Evolutionary conservation across 352 stramenopile species (phyloP).

Genomic region (Pythium vanterpoolii): DNA sequence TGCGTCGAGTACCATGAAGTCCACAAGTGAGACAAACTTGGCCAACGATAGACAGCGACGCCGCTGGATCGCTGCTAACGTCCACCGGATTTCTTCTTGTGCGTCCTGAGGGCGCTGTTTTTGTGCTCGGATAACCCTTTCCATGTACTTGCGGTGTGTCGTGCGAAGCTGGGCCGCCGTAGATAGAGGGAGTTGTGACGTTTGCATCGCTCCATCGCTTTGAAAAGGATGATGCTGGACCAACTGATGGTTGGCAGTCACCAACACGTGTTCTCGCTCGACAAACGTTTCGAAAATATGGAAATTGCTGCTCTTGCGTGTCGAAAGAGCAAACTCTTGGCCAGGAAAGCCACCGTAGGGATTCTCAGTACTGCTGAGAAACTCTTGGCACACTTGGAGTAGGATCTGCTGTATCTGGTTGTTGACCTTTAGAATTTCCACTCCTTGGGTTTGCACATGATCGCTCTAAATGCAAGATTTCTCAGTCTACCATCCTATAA

Average conservation of each 20-base stretch:
- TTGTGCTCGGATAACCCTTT: slow-evolving; percentile 19
- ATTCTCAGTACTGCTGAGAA: slow-evolving; percentile 34
- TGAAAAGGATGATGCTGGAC: slow-evolving; percentile 55
- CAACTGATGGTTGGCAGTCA: slow-evolving; percentile 47
- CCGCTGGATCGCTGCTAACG: slow-evolving; percentile 57
- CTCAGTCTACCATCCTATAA: not conserved
- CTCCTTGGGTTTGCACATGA: slow-evolving; percentile 12
- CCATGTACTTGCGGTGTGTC: slow-evolving; percentile 22
- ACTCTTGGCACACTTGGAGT: slow-evolving; percentile 31
- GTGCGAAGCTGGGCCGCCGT: slow-evolving; percentile 20
- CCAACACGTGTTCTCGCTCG: slow-evolving; percentile 44
- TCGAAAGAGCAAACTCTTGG: slow-evolving; percentile 49
- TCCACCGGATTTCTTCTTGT: slow-evolving; percentile 63
- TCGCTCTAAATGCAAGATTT: slow-evolving; percentile 6
- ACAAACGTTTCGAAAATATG: slow-evolving; percentile 55
- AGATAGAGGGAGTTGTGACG: slow-evolving; percentile 16
- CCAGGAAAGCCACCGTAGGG: slow-evolving; percentile 41
- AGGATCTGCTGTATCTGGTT: slow-evolving; percentile 36
- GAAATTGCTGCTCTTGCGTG: slow-evolving; percentile 57
- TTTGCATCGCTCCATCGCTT: not conserved
- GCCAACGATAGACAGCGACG: slow-evolving; percentile 52
- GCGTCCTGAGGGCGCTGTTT: slow-evolving; percentile 24
- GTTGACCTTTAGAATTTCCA: slow-evolving; percentile 31
- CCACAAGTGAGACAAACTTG: slow-evolving; percentile 48
- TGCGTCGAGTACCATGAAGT: slow-evolving; percentile 54